Evolutionary conservation across 441 rosid species (phyloP).

Genomic region (Populus hybrid): DNA sequence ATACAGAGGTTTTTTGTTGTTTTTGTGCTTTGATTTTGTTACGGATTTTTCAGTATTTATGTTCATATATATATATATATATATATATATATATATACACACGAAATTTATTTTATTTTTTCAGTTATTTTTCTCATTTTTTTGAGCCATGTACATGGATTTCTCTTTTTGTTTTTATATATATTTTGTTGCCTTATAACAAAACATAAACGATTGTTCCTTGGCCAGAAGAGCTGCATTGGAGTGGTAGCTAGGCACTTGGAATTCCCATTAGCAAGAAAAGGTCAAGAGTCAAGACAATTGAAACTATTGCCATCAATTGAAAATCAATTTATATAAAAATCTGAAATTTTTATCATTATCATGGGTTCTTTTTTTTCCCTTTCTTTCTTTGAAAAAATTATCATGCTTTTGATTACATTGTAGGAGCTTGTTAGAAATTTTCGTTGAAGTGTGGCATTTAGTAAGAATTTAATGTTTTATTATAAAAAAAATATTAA

Average conservation of each 20-base stretch:
- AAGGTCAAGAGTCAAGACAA: background rate
- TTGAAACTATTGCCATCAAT: no score
- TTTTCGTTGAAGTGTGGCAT: no score
- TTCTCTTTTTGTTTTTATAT: background rate
- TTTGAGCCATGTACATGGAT: background rate
- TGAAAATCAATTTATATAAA: no score
- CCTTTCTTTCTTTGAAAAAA: no score
- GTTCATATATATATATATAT: background rate
- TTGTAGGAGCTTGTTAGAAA: no score
- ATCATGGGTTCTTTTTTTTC: no score
- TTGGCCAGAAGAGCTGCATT: background rate
- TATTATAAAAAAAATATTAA: no score
- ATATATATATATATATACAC: background rate
- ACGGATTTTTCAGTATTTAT: background rate
- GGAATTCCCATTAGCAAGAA: background rate
- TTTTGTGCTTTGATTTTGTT: background rate
- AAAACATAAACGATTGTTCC: background rate
- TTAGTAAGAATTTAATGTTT: no score
- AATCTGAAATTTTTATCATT: no score
- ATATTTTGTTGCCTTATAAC: background rate
- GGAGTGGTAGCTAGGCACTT: background rate
- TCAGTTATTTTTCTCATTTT: background rate
- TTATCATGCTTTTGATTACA: no score
- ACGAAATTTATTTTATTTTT: background rate
- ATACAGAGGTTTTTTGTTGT: background rate